phyloP scores from a whole-genome alignment of 345 rosid species.

The Eucalyptus curtisii region DNA sequence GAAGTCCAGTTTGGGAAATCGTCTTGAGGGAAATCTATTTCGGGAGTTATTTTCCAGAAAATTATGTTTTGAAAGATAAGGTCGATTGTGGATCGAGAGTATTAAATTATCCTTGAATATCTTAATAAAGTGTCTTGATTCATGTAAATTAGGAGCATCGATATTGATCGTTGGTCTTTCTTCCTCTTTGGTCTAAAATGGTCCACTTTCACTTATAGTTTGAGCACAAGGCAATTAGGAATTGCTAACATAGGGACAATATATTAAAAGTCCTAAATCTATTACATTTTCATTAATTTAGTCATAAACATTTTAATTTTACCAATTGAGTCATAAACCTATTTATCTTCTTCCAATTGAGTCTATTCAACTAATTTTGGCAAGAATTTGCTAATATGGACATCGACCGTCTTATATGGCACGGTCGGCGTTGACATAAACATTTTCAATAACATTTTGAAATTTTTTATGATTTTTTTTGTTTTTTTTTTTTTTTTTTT shows the following conservation, averaged over 20 bases:
- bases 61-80: background rate
- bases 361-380: no score
- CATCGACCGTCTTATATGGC: accelerated
- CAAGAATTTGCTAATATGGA: accelerated
- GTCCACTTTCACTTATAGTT: background rate
- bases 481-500: no score
- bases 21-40: background rate
- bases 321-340: no score
- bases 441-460: no score
- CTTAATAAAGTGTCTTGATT: background rate
- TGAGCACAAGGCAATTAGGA: background rate
- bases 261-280: no score
- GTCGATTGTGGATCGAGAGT: background rate
- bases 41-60: background rate
- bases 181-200: background rate
- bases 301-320: no score
- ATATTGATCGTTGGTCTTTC: background rate
- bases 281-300: accelerated
- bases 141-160: background rate
- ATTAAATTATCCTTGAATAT: background rate
- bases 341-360: no score
- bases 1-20: background rate
- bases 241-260: no score
- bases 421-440: accelerated
- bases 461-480: no score